These are phyloP conservation scores for Carex sylvatica DNA, from an alignment of 202 grass and related monocot genomes.

Conservation along the genomic window DNA sequence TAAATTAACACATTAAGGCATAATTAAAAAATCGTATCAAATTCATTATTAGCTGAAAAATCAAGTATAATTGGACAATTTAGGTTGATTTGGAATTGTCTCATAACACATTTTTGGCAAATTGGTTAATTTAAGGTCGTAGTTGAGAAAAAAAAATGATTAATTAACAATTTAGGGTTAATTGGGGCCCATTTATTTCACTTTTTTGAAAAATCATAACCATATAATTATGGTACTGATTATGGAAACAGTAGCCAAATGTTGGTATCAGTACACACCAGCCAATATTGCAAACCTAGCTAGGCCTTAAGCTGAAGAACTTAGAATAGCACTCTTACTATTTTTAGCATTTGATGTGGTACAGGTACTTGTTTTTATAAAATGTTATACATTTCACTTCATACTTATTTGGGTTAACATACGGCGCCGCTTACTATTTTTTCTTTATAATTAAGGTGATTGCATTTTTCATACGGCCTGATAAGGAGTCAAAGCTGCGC, in stretches of 20 bases:
- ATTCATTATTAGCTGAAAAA: not conserved
- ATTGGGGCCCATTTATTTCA: not conserved
- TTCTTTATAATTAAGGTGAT: conserved; percentile 55
- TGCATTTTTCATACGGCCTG: conserved; percentile 65
- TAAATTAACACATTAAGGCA: not conserved
- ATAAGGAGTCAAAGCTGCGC: conserved; percentile 68
- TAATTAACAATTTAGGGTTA: not conserved
- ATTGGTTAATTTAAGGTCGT: not conserved
- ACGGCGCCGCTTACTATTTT: conserved; percentile 11
- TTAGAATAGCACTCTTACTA: not conserved
- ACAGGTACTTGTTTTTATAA: not conserved
- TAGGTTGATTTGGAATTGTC: no score
- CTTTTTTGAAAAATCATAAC: not conserved
- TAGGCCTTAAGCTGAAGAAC: not conserved
- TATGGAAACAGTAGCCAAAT: not conserved
- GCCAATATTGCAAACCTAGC: not conserved
- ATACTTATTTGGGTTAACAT: not conserved
- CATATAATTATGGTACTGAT: not conserved
- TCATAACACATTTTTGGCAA: not conserved
- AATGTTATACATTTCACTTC: not conserved
- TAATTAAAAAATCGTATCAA: not conserved
- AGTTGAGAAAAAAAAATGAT: not conserved
- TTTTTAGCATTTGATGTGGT: not conserved
- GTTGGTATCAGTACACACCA: not conserved
- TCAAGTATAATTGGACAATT: no score